Evolutionary conservation across 2,329 filamentous ascomycete genomes (phyloP).

Genomic region (Xylariaceae sp.): DNA sequence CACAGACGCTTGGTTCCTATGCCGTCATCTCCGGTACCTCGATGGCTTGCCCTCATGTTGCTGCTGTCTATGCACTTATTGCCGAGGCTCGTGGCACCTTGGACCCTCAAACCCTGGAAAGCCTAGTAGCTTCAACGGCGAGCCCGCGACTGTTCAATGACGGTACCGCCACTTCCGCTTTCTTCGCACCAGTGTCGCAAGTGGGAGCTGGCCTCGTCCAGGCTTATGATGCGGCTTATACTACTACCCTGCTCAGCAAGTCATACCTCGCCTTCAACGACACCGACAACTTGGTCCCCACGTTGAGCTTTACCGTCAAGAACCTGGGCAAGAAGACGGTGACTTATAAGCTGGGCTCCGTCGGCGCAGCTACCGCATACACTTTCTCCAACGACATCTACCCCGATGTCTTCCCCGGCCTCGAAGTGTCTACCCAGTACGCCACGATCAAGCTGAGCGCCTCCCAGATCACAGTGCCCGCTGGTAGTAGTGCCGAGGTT

Average conservation of each 20-base stretch:
- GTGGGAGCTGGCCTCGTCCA: slow-evolving; percentile 67
- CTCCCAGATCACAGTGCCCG: slow-evolving; percentile 41
- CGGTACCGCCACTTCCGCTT: slow-evolving; percentile 39
- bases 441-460: slow-evolving; percentile 53
- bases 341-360: slow-evolving; percentile 59
- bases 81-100: slow-evolving; percentile 58
- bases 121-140: slow-evolving; percentile 36
- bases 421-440: slow-evolving; percentile 47
- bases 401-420: slow-evolving; percentile 53
- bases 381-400: slow-evolving; percentile 51
- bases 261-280: slow-evolving; percentile 71
- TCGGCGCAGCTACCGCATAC: slow-evolving; percentile 60
- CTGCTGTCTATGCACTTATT: slow-evolving; percentile 62
- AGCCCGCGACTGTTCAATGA: slow-evolving; percentile 31
- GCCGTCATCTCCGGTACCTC: slow-evolving; percentile 63
- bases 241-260: slow-evolving; percentile 58
- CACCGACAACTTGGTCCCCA: slow-evolving; percentile 60
- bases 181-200: slow-evolving; percentile 63
- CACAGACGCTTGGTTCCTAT: slow-evolving; percentile 54
- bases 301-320: slow-evolving; percentile 59
- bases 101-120: slow-evolving; percentile 57
- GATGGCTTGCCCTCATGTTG: slow-evolving; percentile 65
- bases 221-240: slow-evolving; percentile 63
- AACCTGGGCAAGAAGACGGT: slow-evolving; percentile 58
- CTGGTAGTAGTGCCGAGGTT: slow-evolving; percentile 43